These are phyloP conservation scores for Tulasnella sp. DNA, from an alignment of 768 basidiomycete species.

Conservation along the genomic window DNA sequence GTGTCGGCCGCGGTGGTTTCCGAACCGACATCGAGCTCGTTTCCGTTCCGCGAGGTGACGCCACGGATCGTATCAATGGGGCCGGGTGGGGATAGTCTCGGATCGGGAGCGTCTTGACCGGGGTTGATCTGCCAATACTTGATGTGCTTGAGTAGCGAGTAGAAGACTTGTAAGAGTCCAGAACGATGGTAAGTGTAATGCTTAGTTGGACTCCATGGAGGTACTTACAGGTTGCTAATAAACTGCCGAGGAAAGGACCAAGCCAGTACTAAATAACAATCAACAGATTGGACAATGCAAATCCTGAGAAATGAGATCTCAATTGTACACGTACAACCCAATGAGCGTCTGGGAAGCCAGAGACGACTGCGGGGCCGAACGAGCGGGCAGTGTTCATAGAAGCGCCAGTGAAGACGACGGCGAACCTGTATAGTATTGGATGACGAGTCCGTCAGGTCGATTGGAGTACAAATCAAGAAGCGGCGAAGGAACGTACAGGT, in stretches of 20 bases:
- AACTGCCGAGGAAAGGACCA: slow-evolving; percentile 55
- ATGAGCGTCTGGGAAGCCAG: slow-evolving; percentile 46
- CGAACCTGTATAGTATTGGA: slow-evolving; percentile 30
- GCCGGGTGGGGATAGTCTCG: slow-evolving; percentile 34
- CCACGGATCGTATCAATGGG: slow-evolving; percentile 24
- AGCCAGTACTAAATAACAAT: slow-evolving; percentile 47
- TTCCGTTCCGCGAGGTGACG: background rate
- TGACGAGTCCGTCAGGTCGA: background rate
- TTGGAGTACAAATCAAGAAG: background rate
- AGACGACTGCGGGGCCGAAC: slow-evolving; percentile 58
- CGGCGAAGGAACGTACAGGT: slow-evolving; percentile 35
- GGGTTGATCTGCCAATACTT: slow-evolving; percentile 47
- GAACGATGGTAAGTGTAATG: slow-evolving; percentile 36
- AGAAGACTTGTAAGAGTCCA: slow-evolving; percentile 34
- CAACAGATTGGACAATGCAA: background rate
- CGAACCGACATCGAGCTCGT: background rate
- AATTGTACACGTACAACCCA: slow-evolving; percentile 59
- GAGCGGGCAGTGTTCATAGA: slow-evolving; percentile 59
- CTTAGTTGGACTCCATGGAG: slow-evolving; percentile 33
- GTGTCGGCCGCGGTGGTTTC: background rate
- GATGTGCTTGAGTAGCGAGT: slow-evolving; percentile 29
- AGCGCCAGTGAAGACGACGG: slow-evolving; percentile 53
- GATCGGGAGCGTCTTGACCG: slow-evolving; percentile 36
- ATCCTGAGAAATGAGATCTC: background rate
- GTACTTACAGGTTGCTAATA: slow-evolving; percentile 35